A percentile compares a stretch with the other conserved stretches of the same genome.
phyloP scores from a whole-genome alignment of 2,329 filamentous ascomycete genomes.

The Scedosporium aurantiacum region DNA sequence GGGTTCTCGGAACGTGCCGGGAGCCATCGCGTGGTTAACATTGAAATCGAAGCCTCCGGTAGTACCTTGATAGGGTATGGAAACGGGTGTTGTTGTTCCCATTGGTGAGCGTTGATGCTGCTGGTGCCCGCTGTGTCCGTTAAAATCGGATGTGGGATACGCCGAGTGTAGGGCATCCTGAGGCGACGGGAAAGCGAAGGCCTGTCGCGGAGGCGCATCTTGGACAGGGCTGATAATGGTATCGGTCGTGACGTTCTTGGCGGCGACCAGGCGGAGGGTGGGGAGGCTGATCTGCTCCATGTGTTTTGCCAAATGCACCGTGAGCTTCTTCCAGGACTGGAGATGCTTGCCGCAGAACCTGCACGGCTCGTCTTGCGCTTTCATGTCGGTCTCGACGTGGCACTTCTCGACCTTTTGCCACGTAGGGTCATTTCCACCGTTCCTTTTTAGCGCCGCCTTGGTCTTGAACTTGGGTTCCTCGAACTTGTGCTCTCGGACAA shows the following conservation, averaged over 20 bases:
- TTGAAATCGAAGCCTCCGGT: not conserved
- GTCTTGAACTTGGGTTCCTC: slow-evolving; percentile 70
- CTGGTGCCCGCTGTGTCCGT: not conserved
- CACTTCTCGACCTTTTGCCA: slow-evolving; percentile 73
- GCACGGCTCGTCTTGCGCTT: slow-evolving; percentile 67
- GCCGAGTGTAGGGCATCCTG: slow-evolving; percentile 14
- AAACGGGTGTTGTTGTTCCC: not conserved
- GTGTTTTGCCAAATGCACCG: slow-evolving; percentile 85
- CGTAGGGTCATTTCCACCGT: slow-evolving; percentile 48
- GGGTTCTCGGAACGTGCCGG: slow-evolving; percentile 2
- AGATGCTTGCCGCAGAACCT: slow-evolving; percentile 77
- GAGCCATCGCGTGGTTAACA: not conserved
- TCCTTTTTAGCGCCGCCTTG: slow-evolving; percentile 54
- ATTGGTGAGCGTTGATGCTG: not conserved
- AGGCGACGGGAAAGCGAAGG: slow-evolving; percentile 2
- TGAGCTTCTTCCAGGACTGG: slow-evolving; percentile 83
- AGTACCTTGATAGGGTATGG: not conserved
- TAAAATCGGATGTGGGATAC: not conserved
- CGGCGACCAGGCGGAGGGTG: slow-evolving; percentile 51
- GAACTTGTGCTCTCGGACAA: slow-evolving; percentile 84
- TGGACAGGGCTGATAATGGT: slow-evolving; percentile 59
- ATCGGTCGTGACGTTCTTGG: slow-evolving; percentile 42
- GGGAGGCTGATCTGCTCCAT: slow-evolving; percentile 89
- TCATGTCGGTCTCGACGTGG: slow-evolving; percentile 54
- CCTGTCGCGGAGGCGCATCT: slow-evolving; percentile 31